Evolutionary conservation across 345 rosid genomes (phyloP), one percentile per base, ranked within the genome.

Genomic region (Angophora floribunda): DNA sequence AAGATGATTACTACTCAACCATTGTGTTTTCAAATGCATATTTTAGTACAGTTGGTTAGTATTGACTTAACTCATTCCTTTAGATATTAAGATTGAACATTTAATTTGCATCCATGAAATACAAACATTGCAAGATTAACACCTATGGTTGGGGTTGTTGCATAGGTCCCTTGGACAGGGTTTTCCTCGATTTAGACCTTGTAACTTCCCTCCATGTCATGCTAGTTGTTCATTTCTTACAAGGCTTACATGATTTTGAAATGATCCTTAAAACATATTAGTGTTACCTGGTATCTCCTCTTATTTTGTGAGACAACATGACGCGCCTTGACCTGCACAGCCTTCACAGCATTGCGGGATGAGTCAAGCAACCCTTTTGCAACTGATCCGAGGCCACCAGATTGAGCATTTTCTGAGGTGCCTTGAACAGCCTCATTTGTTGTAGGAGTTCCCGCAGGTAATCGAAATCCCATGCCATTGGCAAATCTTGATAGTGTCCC

Each of bases 301-400:
- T 97, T 97, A 87, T 97, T 97, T 92, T 97, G 99, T 80, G 99
- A 97, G 87, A 96, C 99, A 85, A 95, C 94, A 87, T 96, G 99
- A 24, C 99, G 94, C 86, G 99, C 99, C 94, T 95, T 97, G 91
- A 95, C 97, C 92, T 97, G 99, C 87, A 95, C 95, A 5, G 98
- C 99, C 93, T 96, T 97, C 26, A 96, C 98, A 6, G 99, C 98
- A 93, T 92, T 95, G 91, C 91, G 93, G 44, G 99, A 96, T n/a
- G 99, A 92, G 89, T 96, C 98, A 88, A 96, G 95, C 88, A 97
- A 91, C 7, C 96, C 99, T 80, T 95, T 96, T 28, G 95, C 94
- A 70, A 97, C 90, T 78, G 96, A 95, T 89, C 93, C 98, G 86
- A 97, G 87, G 80, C 94, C 91, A 70, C 94, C 94, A 88, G 94